These are phyloP conservation scores for Pleurotus cornucopiae DNA, from an alignment of 768 basidiomycete species.

Conservation along the genomic window DNA sequence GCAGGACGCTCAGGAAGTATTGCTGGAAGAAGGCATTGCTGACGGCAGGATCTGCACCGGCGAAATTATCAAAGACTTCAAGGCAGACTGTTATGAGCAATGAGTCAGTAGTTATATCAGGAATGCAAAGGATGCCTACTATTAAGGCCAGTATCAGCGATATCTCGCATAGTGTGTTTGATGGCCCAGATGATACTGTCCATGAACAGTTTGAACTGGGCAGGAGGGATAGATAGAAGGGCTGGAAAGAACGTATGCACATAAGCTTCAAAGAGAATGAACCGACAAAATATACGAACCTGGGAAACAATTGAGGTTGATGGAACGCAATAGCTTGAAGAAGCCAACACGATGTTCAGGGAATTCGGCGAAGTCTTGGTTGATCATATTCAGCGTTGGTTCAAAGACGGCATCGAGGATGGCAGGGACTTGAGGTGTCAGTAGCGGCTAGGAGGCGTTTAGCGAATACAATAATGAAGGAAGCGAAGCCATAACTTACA, in stretches of 20 bases:
- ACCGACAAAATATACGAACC: constrained; percentile 43
- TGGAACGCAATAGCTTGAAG: constrained; percentile 91
- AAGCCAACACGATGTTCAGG: constrained; percentile 97
- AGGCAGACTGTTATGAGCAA: constrained; percentile 60
- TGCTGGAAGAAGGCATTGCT: constrained; percentile 94
- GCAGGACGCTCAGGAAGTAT: constrained; percentile 89
- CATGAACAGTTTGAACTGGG: constrained; percentile 96
- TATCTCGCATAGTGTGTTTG: constrained; percentile 99
- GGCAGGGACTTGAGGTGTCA: constrained; percentile 92
- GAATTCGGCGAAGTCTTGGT: constrained; percentile 98
- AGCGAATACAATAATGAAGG: background rate
- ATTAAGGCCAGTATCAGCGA: constrained; percentile 86
- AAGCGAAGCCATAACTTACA: constrained; percentile 43
- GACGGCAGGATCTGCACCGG: constrained; percentile 64
- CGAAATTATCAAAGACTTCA: constrained; percentile 95
- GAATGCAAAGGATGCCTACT: constrained; percentile 36
- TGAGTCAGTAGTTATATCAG: background rate
- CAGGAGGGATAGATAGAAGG: constrained; percentile 79
- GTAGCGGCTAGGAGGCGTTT: constrained; percentile 49
- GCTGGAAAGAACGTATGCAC: constrained; percentile 37
- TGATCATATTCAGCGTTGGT: constrained; percentile 97
- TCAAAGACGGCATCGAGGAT: constrained; percentile 97
- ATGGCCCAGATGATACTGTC: constrained; percentile 99
- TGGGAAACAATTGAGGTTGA: constrained; percentile 93
- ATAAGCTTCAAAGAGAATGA: background rate